Percentiles rank a stretch among this genome's conserved stretches.
Conservation (phyloP, 352 stramenopile species). For the Phytopythium delawarense region DNA sequence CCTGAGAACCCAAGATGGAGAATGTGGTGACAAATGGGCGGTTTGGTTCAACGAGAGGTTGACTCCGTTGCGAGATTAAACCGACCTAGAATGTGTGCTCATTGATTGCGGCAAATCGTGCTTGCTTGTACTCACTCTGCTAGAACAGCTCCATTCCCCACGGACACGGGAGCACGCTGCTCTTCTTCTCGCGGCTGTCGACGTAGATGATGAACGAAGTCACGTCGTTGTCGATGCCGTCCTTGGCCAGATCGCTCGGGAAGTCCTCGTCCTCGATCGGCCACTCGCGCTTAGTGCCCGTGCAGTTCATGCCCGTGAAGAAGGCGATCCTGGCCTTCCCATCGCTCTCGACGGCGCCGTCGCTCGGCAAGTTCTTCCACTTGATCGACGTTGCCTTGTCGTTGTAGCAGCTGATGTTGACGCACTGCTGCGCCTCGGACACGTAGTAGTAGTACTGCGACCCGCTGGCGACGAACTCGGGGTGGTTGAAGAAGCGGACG, state of each 20-base stretch:
- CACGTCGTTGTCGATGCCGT: conserved; percentile 24
- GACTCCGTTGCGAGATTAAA: no score
- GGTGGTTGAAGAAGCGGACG: conserved; percentile 18
- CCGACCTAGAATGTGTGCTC: neutral
- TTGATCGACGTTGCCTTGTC: conserved; percentile 18
- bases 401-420: conserved; percentile 28
- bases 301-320: conserved; percentile 22
- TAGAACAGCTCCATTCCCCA: conserved; percentile 6
- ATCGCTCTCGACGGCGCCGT: conserved; percentile 7
- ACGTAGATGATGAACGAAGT: conserved; percentile 32
- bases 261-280: conserved; percentile 15
- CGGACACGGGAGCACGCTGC: conserved; percentile 14
- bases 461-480: conserved; percentile 7
- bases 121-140: neutral
- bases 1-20: neutral
- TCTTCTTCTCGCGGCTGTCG: conserved; percentile 6
- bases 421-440: conserved; percentile 16
- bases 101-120: no score
- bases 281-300: conserved; percentile 13
- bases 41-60: no score
- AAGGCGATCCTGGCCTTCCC: conserved; percentile 21
- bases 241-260: conserved; percentile 16
- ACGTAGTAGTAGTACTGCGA: conserved; percentile 18
- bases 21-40: no score
- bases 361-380: conserved; percentile 15